phyloP scores from a whole-genome alignment of 768 basidiomycete species.

The Leccinum variicolor region DNA sequence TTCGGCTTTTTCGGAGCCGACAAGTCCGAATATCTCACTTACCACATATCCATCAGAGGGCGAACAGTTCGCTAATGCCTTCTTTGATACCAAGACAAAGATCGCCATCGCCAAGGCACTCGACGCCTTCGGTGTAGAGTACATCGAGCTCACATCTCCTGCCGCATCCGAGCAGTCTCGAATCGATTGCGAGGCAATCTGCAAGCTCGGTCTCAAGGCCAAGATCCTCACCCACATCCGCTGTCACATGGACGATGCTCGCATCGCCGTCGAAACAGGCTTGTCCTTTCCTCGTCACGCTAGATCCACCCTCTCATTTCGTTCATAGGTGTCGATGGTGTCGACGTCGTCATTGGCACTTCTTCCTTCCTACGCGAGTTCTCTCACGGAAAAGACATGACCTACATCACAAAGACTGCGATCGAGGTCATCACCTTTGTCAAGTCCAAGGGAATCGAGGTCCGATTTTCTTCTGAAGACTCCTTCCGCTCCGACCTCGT shows the following conservation, averaged over 20 bases:
- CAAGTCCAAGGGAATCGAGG: conserved; percentile 99
- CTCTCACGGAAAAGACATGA: conserved; percentile 99
- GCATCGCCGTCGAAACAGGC: conserved; percentile 98
- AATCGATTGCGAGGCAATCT: conserved; percentile 94
- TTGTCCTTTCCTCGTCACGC: conserved; percentile 14
- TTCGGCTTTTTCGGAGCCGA: conserved; percentile 6
- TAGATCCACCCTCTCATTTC: not conserved
- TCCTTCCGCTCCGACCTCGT: conserved; percentile 99
- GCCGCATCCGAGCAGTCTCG: conserved; percentile 96
- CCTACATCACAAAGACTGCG: conserved; percentile 98
- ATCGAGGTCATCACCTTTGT: conserved; percentile 99
- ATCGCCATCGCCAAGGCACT: conserved; percentile 98
- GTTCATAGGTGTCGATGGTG: conserved; percentile 86
- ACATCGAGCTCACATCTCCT: conserved; percentile 98
- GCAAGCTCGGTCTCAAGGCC: conserved; percentile 94
- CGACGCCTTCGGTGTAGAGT: conserved; percentile 98
- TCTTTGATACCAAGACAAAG: conserved; percentile 99
- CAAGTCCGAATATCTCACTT: conserved; percentile 12
- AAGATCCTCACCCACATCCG: conserved; percentile 99
- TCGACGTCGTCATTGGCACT: conserved; percentile 98
- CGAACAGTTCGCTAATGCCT: conserved; percentile 99
- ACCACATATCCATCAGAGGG: conserved; percentile 59
- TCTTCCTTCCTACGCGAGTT: conserved; percentile 99
- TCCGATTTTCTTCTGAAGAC: conserved; percentile 99
- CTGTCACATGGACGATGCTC: conserved; percentile 99